These are phyloP conservation scores for Penicillium fuscoglaucum DNA, from an alignment of 2,329 filamentous ascomycete genomes.

Conservation along the genomic window DNA sequence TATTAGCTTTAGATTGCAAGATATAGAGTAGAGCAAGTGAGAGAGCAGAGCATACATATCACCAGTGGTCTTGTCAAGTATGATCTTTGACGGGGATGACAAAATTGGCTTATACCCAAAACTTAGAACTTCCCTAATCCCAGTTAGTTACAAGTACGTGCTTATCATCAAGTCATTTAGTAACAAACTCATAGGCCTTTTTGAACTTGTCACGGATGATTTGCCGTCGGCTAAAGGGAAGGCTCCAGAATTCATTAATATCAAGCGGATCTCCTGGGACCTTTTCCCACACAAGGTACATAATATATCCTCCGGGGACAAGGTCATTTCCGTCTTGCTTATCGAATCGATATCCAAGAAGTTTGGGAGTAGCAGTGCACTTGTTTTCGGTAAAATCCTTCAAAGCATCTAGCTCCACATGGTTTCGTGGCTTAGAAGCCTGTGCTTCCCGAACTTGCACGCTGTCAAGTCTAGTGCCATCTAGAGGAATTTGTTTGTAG, in stretches of 20 bases:
- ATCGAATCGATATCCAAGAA: not conserved
- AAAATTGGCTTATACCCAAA: not conserved
- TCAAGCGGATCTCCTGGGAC: not conserved
- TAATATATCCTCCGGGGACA: conserved; percentile 1
- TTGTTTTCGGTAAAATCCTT: not conserved
- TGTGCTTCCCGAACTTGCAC: accelerated
- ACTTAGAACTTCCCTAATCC: not conserved
- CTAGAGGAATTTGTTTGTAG: no score
- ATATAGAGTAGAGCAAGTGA: not conserved
- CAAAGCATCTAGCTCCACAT: not conserved
- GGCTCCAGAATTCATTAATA: not conserved
- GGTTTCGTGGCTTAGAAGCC: not conserved
- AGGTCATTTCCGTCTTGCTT: not conserved
- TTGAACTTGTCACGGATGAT: not conserved
- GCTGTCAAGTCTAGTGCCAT: no score
- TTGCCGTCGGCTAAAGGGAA: not conserved
- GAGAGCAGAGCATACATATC: not conserved
- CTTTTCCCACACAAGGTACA: not conserved
- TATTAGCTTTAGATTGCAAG: not conserved
- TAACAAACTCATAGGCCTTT: not conserved
- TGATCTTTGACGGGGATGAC: not conserved
- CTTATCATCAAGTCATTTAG: not conserved
- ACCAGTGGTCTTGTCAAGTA: not conserved
- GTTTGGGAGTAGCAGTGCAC: not conserved
- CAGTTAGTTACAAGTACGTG: not conserved